Base-by-base conservation (phyloP, 1,139 yeast species). In the Debaryomyces sp. region DNA sequence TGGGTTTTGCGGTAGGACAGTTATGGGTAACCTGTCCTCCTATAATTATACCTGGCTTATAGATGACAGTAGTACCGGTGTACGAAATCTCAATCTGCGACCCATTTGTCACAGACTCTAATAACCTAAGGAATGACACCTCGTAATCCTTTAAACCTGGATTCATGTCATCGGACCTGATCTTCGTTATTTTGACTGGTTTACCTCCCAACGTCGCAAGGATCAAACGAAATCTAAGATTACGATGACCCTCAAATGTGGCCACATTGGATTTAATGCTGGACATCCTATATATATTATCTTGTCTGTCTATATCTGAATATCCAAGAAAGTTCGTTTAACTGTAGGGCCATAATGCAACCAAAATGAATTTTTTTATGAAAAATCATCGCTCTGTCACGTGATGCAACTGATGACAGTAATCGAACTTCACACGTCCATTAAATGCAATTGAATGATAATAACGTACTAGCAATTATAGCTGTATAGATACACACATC, bases 61-160 rank as follows among this genome's bases (percentile, higher is more conserved):
- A 94, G 27, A 90, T 82, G 10, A 95, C 82, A 0, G 97, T 88
- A 5, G 99, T 92, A 87, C 99, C 99, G 0, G 99, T 94, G 66
- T 94, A 94, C 10, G 98, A 91, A 45, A 94, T 94, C 63, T 94
- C 97, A 39, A 95, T 89, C 26, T 82, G 82, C 12, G 95, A 81
- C 15, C 98, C 99, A 66, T 94, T 94, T 4, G 99, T 95, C 37
- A 94, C 85, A 5, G 91, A 78, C 61, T 94, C 99, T 39, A 94
- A 67, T 26, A 94, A 76, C 61, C 99, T 80, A 42, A 94, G 73
- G 61, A 94, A 92, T 1, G 97, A 90, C 6, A 92, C 95, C 67
- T 94, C 99, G 61, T 89, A 85, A 70, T 94, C 98, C 63, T 81
- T 80, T 47, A 94, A 75, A 75, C 99, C 99, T 2, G 98, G 98